Conservation (phyloP, 148 eudicot species). For the Dysphania ambrosioides region DNA sequence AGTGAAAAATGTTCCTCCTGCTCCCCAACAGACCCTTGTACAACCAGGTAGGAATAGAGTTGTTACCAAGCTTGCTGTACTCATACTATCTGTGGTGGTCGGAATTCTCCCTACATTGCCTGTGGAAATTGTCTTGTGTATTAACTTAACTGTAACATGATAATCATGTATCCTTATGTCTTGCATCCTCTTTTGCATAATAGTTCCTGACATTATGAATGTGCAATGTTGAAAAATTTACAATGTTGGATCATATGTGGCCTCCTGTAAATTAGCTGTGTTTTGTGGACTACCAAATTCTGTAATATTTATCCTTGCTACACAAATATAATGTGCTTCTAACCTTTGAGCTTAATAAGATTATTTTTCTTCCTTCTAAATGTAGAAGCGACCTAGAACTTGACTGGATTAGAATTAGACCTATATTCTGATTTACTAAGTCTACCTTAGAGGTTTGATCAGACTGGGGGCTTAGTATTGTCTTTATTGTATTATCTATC, state of each 20-base stretch:
- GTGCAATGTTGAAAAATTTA: background rate
- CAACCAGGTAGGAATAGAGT: conserved; percentile 44
- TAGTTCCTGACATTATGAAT: background rate
- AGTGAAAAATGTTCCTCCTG: conserved; percentile 47
- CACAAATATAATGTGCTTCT: background rate
- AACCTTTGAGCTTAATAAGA: background rate
- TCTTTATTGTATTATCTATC: background rate
- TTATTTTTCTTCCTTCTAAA: too few relatives aligned
- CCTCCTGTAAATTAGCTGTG: background rate
- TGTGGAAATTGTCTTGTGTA: background rate
- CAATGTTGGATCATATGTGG: background rate
- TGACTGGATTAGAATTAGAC: background rate
- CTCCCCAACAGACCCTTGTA: conserved; percentile 38
- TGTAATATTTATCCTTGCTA: background rate
- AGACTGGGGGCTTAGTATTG: background rate
- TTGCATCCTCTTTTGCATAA: background rate
- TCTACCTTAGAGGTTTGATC: background rate
- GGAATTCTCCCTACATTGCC: background rate
- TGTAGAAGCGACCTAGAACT: background rate
- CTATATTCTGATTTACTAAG: background rate
- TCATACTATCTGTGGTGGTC: background rate
- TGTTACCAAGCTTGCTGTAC: conserved; percentile 10
- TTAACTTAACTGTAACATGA: background rate
- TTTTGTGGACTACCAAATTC: background rate
- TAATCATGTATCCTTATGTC: background rate